Percentiles rank a stretch among this genome's conserved stretches.
These are phyloP conservation scores for Nemania sp. DNA, from an alignment of 2,329 filamentous ascomycete genomes.

Conservation along the genomic window DNA sequence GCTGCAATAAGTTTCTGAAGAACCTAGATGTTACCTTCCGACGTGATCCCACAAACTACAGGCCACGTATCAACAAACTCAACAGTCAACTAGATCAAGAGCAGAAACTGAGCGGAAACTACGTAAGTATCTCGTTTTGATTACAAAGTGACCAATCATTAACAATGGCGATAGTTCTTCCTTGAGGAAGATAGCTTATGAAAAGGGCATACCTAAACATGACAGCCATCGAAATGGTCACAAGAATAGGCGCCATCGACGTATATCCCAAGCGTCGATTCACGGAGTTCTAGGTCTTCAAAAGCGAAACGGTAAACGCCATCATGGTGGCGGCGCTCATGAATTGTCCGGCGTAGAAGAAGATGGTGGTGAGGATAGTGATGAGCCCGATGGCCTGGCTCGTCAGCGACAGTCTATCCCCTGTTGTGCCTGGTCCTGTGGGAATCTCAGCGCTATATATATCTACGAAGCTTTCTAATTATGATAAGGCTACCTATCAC, in stretches of 20 bases:
- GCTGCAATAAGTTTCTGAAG: constrained; percentile 96
- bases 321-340: constrained; percentile 28
- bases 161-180: constrained; percentile 72
- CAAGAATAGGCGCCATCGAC: constrained; percentile 40
- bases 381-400: constrained; percentile 66
- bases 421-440: constrained; percentile 66
- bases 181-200: constrained; percentile 74
- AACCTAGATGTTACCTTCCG: constrained; percentile 98
- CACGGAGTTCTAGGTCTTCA: constrained; percentile 58
- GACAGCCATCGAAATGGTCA: constrained; percentile 40
- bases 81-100: constrained; percentile 97
- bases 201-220: constrained; percentile 63
- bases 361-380: constrained; percentile 67
- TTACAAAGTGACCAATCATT: constrained; percentile 20
- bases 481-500: not conserved
- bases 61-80: constrained; percentile 97
- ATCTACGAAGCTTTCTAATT: not conserved
- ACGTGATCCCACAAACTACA: constrained; percentile 92
- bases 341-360: constrained; percentile 44
- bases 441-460: constrained; percentile 26
- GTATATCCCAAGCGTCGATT: constrained; percentile 46
- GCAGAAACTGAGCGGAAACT: constrained; percentile 93
- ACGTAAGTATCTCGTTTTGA: constrained; percentile 59
- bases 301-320: constrained; percentile 43
- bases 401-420: constrained; percentile 66